Percentiles rank a stretch among this genome's conserved stretches.
These are phyloP conservation scores for Phytopythium boreale DNA, from an alignment of 352 stramenopile genomes.

Conservation along the genomic window DNA sequence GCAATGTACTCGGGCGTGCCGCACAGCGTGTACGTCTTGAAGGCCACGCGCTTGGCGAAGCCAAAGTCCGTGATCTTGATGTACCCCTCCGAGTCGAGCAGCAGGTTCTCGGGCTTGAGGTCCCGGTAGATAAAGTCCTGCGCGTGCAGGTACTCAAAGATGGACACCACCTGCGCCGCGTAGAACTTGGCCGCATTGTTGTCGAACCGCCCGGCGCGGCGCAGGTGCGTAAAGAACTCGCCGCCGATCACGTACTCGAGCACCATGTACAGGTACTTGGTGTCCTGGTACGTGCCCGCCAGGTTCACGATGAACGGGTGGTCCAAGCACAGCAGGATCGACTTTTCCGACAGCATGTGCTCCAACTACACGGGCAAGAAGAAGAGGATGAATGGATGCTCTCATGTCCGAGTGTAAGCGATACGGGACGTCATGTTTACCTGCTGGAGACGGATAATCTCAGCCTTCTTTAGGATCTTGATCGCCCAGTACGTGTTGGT, in stretches of 20 bases:
- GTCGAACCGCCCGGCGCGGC: constrained; percentile 93
- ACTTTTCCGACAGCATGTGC: constrained; percentile 97
- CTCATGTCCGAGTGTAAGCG: too few relatives aligned
- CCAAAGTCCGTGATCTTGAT: constrained; percentile 96
- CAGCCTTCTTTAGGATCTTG: constrained; percentile 97
- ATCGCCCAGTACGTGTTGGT: constrained; percentile 94
- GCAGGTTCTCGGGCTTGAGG: constrained; percentile 94
- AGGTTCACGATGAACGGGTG: constrained; percentile 98
- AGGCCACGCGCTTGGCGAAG: constrained; percentile 92
- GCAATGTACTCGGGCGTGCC: constrained; percentile 94
- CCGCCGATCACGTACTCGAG: constrained; percentile 97
- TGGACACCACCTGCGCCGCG: constrained; percentile 91
- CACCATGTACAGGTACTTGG: constrained; percentile 96
- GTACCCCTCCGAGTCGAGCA: constrained; percentile 94
- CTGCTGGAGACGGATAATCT: constrained; percentile 95
- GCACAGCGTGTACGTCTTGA: constrained; percentile 95
- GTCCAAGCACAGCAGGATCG: constrained; percentile 89
- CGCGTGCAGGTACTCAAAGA: constrained; percentile 96
- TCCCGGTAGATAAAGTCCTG: constrained; percentile 98
- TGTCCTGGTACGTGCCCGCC: constrained; percentile 93
- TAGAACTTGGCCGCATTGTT: constrained; percentile 93
- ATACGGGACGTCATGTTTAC: too few relatives aligned
- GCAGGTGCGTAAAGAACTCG: constrained; percentile 97
- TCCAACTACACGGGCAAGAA: constrained; percentile 68
- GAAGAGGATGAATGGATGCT: too few relatives aligned